A percentile compares a stretch with the other conserved stretches of the same genome.
Evolutionary conservation across 495 filamentous ascomycete genomes (phyloP).

Genomic region (Collariella sp.): DNA sequence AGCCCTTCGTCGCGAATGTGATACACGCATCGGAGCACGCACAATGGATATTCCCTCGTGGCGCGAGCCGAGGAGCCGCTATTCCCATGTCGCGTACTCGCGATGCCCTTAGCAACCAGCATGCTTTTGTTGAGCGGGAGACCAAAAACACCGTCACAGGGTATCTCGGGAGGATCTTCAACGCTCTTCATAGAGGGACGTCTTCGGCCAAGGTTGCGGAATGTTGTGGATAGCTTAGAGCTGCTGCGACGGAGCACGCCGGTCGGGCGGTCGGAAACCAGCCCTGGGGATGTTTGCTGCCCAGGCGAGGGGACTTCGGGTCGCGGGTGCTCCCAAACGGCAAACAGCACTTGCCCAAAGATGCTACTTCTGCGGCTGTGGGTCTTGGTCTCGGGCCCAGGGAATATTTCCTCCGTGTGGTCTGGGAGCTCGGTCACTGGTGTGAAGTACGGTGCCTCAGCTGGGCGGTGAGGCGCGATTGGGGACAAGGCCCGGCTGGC

Average conservation of each 20-base stretch:
- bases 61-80: constrained; percentile 31
- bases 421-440: constrained; percentile 9
- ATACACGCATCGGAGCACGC: constrained; percentile 37
- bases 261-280: neutral
- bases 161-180: constrained; percentile 8
- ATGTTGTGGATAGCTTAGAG: constrained; percentile 27
- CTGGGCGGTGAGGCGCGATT: neutral
- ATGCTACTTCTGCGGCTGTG: constrained; percentile 7
- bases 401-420: neutral
- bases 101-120: constrained; percentile 31
- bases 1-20: constrained; percentile 33
- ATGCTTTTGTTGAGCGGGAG: constrained; percentile 32
- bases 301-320: constrained; percentile 2
- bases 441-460: constrained; percentile 1
- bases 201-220: constrained; percentile 11
- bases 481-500: neutral
- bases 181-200: constrained; percentile 2
- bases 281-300: neutral
- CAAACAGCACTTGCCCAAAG: neutral
- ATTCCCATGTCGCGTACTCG: constrained; percentile 29
- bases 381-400: neutral
- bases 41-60: constrained; percentile 34
- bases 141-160: constrained; percentile 29
- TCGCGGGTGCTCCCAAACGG: constrained; percentile 14
- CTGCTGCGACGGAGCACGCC: constrained; percentile 25